phyloP scores from a whole-genome alignment of 805 yeast species.

The Sungouiozyma intestinalis region DNA sequence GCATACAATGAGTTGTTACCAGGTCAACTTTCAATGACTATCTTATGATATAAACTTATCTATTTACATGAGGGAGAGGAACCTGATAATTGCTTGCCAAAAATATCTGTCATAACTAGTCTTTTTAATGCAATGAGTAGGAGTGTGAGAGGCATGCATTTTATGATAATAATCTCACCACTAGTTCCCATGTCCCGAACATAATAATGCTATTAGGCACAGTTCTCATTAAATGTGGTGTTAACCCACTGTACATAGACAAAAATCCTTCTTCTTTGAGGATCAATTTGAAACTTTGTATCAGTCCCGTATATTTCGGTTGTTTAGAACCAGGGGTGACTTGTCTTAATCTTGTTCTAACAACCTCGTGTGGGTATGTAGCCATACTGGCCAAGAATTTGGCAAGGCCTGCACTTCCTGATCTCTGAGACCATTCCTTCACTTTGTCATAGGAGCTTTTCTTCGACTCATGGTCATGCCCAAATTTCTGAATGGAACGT shows the following conservation, averaged over 20 bases:
- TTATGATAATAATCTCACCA: constrained; percentile 47
- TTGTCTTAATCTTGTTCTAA: constrained; percentile 90
- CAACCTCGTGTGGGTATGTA: constrained; percentile 96
- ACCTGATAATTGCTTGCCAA: not conserved
- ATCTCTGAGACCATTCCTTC: constrained; percentile 87
- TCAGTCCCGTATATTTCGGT: constrained; percentile 79
- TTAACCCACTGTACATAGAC: constrained; percentile 94
- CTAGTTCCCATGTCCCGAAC: constrained; percentile 98
- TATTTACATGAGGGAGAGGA: not conserved
- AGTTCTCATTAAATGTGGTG: constrained; percentile 92
- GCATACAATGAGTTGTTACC: too few species aligned
- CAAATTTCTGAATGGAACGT: constrained; percentile 34
- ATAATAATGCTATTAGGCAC: constrained; percentile 96
- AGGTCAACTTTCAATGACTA: too few species aligned
- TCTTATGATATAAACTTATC: too few species aligned
- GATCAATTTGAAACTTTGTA: constrained; percentile 80
- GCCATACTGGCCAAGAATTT: constrained; percentile 85
- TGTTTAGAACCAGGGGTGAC: constrained; percentile 75
- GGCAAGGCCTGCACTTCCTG: constrained; percentile 97
- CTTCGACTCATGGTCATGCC: constrained; percentile 26
- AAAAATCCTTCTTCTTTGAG: constrained; percentile 85
- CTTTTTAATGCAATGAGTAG: not conserved
- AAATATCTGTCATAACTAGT: too few species aligned
- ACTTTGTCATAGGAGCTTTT: constrained; percentile 47
- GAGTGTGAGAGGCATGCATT: too few species aligned